Evolutionary conservation across 2,329 filamentous ascomycete genomes (phyloP).

Genomic region (Ophioceras dolichostomum): DNA sequence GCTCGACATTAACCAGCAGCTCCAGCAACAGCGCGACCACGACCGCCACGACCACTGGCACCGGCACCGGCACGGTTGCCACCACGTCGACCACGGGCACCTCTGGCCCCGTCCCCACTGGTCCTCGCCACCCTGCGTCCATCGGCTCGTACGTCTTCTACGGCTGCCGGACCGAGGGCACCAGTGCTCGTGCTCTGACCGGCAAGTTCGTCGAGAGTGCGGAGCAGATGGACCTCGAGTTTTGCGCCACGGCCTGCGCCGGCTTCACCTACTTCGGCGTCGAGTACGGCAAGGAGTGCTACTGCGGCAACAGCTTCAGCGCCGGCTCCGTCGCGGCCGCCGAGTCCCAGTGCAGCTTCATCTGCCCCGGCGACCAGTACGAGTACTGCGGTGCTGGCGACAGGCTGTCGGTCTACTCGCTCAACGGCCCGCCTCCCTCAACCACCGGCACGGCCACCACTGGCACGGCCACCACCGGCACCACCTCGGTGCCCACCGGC

Average conservation of each 20-base stretch:
- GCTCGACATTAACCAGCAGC: too few relatives aligned
- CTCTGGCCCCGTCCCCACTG: conserved; percentile 9
- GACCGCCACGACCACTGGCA: conserved; percentile 2
- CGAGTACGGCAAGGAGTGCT: conserved; percentile 4
- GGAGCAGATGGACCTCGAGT: conserved; percentile 33
- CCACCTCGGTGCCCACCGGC: conserved; percentile 1
- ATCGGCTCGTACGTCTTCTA: conserved; percentile 18
- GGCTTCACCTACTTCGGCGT: conserved; percentile 33
- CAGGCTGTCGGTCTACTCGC: conserved; percentile 6
- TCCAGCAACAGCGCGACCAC: not conserved
- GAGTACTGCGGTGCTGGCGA: conserved; percentile 7
- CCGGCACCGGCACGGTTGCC: conserved; percentile 3
- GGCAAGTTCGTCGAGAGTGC: conserved; percentile 26
- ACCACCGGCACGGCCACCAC: not conserved
- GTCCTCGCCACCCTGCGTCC: conserved; percentile 33
- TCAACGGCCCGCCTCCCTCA: not conserved
- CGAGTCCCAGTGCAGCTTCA: conserved; percentile 5
- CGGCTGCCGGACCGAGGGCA: conserved; percentile 46
- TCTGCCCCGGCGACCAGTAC: conserved; percentile 6
- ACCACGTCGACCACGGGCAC: not conserved
- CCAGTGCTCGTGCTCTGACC: conserved; percentile 41
- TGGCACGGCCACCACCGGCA: not conserved
- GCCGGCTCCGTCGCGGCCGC: conserved; percentile 1
- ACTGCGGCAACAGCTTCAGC: conserved; percentile 2
- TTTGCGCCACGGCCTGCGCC: conserved; percentile 33